A percentile compares a stretch with the other conserved stretches of the same genome.
phyloP scores from a whole-genome alignment of 202 grass and related monocot genomes.

The Zoysia matrella region DNA sequence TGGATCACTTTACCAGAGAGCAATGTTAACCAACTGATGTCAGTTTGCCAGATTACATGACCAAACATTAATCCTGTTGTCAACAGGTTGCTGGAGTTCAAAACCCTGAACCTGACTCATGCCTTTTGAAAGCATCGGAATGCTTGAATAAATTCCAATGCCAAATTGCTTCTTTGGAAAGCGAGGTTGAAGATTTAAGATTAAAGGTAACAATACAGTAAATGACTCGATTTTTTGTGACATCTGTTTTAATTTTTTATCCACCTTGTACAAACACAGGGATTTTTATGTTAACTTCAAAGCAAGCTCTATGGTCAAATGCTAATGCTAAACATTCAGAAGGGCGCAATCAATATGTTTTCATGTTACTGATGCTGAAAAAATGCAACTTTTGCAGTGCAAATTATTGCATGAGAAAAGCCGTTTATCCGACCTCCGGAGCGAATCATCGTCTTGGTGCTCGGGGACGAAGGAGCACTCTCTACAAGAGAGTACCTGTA shows the following conservation, averaged over 20 bases:
- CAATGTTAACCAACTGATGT: slow-evolving; percentile 4
- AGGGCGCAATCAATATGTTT: not conserved
- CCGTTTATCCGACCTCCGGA: slow-evolving; percentile 52
- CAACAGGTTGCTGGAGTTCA: slow-evolving; percentile 73
- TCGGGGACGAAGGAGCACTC: slow-evolving; percentile 35
- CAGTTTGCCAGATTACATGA: slow-evolving; percentile 25
- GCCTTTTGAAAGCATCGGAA: slow-evolving; percentile 64
- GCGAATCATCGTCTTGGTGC: slow-evolving; percentile 46
- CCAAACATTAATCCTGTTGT: slow-evolving; percentile 38
- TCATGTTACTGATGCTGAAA: slow-evolving; percentile 1
- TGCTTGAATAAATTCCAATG: slow-evolving; percentile 65
- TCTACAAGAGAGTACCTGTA: slow-evolving; percentile 29
- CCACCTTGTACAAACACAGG: not conserved
- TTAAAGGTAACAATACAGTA: slow-evolving; percentile 57
- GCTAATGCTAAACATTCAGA: not conserved
- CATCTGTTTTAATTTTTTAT: not conserved
- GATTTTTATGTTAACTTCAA: not conserved
- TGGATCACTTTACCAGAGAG: slow-evolving; percentile 12
- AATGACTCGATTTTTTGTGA: not conserved
- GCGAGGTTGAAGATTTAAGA: slow-evolving; percentile 68
- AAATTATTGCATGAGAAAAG: slow-evolving; percentile 74
- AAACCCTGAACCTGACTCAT: slow-evolving; percentile 47
- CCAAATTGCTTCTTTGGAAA: slow-evolving; percentile 66
- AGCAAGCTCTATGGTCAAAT: not conserved
- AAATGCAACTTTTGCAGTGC: slow-evolving; percentile 48